Evolutionary conservation across 2,329 filamentous ascomycete genomes (phyloP), one percentile per base, ranked within the genome.

Genomic region (Fusarium irregulare): DNA sequence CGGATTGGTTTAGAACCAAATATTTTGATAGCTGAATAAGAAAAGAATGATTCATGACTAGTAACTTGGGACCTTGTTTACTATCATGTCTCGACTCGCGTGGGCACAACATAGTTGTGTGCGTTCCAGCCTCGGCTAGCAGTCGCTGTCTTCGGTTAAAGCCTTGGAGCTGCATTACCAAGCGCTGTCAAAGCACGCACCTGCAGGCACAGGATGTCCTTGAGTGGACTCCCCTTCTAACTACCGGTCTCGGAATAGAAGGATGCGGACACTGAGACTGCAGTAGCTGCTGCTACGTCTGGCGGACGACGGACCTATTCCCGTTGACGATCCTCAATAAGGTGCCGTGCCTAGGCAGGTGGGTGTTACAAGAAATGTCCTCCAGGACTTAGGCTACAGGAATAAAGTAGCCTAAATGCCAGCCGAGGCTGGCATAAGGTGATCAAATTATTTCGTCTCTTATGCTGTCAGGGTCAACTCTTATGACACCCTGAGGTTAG

Each of bases 211-310:
- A 53, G 30, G 32, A 55, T 28, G 55, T 37, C 41, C 50, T 54
- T 57, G 58, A 41, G 48, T 45, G 50, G 64, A 23, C 41, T 68
- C 47, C 40, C 59, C 34, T 41, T 42, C 18, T 51, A 72, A 73
- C 64, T 72, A 72, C 73, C 64, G 68, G 57, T 63, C 54, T 66
- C 61, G 47, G 44, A 71, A 67, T 44, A 61, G 44, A 45, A 28
- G 51, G 56, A 53, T 42, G 40, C 50, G 37, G 46, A 56, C 68
- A 66, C 56, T 34, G 57, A 37, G 32, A 30, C 37, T 55, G 60
- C 60, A 70, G 67, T 57, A 59, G 46, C 46, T 60, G 50, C 34
- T 56, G 49, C 62, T 34, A 55, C 47, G 20, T 51, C 34, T 37
- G 54, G 41, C 23, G 30, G 40, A n/a, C 23, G 40, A 30, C 27